A percentile compares a stretch with the other conserved stretches of the same genome.
These are phyloP conservation scores for Fusarium tuaranense DNA, from an alignment of 2,329 filamentous ascomycete species.

Conservation along the genomic window DNA sequence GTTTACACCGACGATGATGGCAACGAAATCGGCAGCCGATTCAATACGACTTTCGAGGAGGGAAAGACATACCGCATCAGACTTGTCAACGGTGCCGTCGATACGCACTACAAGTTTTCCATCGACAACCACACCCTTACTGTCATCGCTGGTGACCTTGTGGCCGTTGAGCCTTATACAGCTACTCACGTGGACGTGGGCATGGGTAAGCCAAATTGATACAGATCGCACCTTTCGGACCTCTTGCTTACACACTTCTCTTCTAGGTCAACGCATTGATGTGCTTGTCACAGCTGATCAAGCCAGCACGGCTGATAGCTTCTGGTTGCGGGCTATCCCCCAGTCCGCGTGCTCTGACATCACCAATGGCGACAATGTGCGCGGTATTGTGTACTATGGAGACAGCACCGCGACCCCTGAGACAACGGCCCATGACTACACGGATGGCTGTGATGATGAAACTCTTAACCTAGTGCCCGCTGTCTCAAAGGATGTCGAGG, in stretches of 20 bases:
- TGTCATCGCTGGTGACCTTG: slow-evolving; percentile 66
- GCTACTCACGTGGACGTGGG: slow-evolving; percentile 57
- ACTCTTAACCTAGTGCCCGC: neutral
- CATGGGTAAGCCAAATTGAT: slow-evolving; percentile 50
- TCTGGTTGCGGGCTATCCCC: neutral
- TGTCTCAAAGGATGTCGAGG: neutral
- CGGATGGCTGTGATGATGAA: neutral
- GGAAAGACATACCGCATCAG: slow-evolving; percentile 50
- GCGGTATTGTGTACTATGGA: neutral
- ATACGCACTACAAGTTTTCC: slow-evolving; percentile 62
- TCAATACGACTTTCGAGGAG: slow-evolving; percentile 2
- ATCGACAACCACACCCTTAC: slow-evolving; percentile 64
- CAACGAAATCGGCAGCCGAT: neutral
- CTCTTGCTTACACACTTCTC: neutral
- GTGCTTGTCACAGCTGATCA: neutral
- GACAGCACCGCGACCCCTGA: neutral
- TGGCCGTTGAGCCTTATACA: slow-evolving; percentile 64
- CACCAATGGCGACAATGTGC: neutral
- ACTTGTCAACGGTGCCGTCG: slow-evolving; percentile 63
- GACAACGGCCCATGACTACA: neutral
- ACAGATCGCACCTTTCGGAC: neutral
- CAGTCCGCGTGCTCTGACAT: neutral
- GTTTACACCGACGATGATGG: slow-evolving; percentile 46
- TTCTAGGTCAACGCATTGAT: neutral
- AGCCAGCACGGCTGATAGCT: neutral